Conservation (phyloP, 2,329 filamentous ascomycete genomes). For the Scortechinia acanthostroma region DNA sequence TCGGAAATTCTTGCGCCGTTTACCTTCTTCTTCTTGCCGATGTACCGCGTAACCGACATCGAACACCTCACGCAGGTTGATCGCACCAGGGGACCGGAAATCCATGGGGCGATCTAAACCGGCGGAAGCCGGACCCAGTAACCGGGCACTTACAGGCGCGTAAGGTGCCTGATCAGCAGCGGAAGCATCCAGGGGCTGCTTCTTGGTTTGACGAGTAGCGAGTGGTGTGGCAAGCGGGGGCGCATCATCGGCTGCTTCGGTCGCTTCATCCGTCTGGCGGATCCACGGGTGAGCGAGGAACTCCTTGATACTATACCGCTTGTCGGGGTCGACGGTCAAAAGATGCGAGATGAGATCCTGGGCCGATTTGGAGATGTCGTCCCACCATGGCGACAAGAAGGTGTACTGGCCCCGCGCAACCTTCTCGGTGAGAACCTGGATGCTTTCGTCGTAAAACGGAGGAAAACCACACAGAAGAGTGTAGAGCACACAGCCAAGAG, state of each 20-base stretch:
- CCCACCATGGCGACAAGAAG: constrained; percentile 98
- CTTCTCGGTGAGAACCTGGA: constrained; percentile 93
- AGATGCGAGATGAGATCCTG: constrained; percentile 92
- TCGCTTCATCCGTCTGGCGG: constrained; percentile 28
- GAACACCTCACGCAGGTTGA: constrained; percentile 94
- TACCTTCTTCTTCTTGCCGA: constrained; percentile 89
- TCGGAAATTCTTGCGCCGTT: constrained; percentile 45
- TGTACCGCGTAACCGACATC: constrained; percentile 98
- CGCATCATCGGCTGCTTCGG: not conserved
- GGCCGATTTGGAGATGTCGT: constrained; percentile 90
- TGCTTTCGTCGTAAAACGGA: constrained; percentile 97
- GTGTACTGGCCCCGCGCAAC: constrained; percentile 95
- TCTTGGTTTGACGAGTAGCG: constrained; percentile 51
- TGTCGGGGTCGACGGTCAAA: constrained; percentile 86
- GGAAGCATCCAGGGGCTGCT: constrained; percentile 12
- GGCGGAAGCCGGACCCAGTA: constrained; percentile 20
- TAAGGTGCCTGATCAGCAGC: not conserved
- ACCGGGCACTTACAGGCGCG: not conserved
- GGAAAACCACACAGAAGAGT: constrained; percentile 95
- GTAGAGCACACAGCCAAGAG: constrained; percentile 90
- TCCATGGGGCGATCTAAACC: constrained; percentile 69
- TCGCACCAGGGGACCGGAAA: constrained; percentile 88
- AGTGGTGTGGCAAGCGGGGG: constrained; percentile 12
- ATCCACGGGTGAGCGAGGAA: constrained; percentile 97
- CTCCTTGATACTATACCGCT: constrained; percentile 86